Conservation (phyloP, 1,284 basidiomycete genomes). For the Ustilago vetiveriae region DNA sequence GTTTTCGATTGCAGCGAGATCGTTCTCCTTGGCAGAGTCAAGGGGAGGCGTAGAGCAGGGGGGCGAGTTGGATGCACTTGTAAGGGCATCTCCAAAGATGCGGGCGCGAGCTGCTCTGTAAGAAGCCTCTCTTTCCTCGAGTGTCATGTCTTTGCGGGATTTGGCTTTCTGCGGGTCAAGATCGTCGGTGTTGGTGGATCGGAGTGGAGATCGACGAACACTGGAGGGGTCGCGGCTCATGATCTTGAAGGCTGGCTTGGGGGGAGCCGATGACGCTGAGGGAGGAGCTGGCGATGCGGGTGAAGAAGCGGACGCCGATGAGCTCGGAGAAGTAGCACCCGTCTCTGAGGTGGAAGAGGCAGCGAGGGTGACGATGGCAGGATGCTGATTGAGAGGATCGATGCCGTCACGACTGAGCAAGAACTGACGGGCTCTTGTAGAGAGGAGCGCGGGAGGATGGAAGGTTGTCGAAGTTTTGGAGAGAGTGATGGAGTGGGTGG, state of each 20-base stretch:
- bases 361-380: slow-evolving; percentile 1
- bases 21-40: slow-evolving; percentile 7
- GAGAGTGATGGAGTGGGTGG: slow-evolving; percentile 50
- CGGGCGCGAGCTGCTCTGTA: slow-evolving; percentile 57
- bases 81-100: slow-evolving; percentile 49
- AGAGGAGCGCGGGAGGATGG: slow-evolving; percentile 28
- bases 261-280: slow-evolving; percentile 5
- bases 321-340: neutral
- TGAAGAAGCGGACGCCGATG: slow-evolving; percentile 12
- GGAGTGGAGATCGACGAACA: slow-evolving; percentile 13
- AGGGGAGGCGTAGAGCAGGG: slow-evolving; percentile 17
- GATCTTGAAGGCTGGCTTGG: slow-evolving; percentile 39
- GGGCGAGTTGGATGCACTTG: slow-evolving; percentile 11
- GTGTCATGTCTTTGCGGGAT: slow-evolving; percentile 55
- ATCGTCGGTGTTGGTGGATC: slow-evolving; percentile 9
- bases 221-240: slow-evolving; percentile 51
- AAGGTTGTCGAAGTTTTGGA: slow-evolving; percentile 25
- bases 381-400: slow-evolving; percentile 11
- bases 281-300: slow-evolving; percentile 10
- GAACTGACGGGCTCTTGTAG: slow-evolving; percentile 22
- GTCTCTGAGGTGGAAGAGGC: neutral
- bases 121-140: slow-evolving; percentile 57
- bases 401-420: slow-evolving; percentile 18
- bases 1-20: neutral
- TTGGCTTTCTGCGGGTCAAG: slow-evolving; percentile 35